phyloP scores from a whole-genome alignment of 179 eudicot genomes.

The Spinacia oleracea region DNA sequence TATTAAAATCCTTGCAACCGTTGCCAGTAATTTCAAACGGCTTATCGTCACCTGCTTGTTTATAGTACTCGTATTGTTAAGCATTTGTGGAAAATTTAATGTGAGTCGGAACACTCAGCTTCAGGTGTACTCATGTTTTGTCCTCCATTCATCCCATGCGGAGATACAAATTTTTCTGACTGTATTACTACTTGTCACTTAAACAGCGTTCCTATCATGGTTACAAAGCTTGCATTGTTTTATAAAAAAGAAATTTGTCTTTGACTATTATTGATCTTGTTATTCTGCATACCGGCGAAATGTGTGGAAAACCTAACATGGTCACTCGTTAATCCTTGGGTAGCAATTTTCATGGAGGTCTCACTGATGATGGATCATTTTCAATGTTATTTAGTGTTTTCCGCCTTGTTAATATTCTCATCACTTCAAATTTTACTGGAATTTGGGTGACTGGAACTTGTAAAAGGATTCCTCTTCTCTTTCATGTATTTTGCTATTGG shows the following conservation, averaged over 20 bases:
- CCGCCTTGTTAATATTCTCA: neutral
- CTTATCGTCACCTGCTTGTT: conserved; percentile 1
- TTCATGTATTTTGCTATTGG: neutral
- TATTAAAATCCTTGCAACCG: neutral
- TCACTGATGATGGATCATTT: no score
- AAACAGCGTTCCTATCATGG: neutral
- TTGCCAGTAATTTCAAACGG: neutral
- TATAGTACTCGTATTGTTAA: neutral
- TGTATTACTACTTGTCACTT: neutral
- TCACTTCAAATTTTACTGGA: neutral
- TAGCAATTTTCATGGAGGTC: neutral
- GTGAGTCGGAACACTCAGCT: neutral
- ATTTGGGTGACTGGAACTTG: neutral
- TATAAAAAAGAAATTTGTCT: neutral
- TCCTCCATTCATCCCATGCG: neutral
- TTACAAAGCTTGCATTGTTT: neutral
- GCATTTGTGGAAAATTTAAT: neutral
- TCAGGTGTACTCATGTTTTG: neutral
- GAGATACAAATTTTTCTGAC: neutral
- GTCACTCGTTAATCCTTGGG: neutral
- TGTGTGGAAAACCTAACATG: neutral
- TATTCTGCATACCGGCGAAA: neutral
- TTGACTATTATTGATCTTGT: neutral
- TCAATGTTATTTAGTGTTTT: neutral
- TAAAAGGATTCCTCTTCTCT: neutral